A percentile compares a stretch with the other conserved stretches of the same genome.
Conservation (phyloP, 1,284 basidiomycete genomes). For the Microbotryum scabiosae region DNA sequence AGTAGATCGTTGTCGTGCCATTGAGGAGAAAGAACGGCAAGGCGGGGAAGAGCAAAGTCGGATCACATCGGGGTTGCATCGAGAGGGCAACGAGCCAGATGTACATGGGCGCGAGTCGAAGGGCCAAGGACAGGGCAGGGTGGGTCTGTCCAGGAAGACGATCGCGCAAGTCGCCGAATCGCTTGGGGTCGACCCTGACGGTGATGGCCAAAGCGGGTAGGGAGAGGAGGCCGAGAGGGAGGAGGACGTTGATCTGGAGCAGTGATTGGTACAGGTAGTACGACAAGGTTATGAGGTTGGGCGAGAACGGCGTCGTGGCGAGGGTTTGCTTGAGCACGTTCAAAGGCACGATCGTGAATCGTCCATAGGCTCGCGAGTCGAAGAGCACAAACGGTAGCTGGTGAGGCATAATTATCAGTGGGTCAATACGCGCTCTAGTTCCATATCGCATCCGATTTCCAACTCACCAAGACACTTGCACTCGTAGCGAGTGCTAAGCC, state of each 20-base stretch:
- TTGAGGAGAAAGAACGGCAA: constrained; percentile 92
- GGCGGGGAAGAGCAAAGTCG: constrained; percentile 92
- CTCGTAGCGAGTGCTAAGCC: constrained; percentile 16
- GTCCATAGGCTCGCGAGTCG: constrained; percentile 83
- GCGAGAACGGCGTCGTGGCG: constrained; percentile 54
- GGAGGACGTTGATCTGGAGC: constrained; percentile 85
- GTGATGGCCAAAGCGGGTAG: constrained; percentile 74
- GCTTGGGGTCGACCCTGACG: constrained; percentile 61
- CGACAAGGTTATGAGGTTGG: constrained; percentile 72
- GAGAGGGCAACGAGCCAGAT: constrained; percentile 76
- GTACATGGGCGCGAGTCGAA: constrained; percentile 78
- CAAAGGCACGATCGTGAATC: constrained; percentile 69
- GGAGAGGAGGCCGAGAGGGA: constrained; percentile 68
- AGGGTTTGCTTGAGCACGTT: constrained; percentile 94
- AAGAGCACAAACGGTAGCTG: constrained; percentile 70
- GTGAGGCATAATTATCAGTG: background rate
- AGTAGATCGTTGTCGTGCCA: constrained; percentile 74
- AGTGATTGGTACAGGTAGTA: constrained; percentile 79
- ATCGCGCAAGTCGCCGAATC: constrained; percentile 52
- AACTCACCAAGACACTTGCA: constrained; percentile 53
- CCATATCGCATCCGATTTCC: background rate
- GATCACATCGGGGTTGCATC: constrained; percentile 88
- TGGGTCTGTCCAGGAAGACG: constrained; percentile 25
- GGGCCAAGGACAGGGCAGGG: constrained; percentile 48
- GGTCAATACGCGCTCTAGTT: background rate